Evolutionary conservation across 2,329 filamentous ascomycete species (phyloP), one percentile per base, ranked within the genome.

Genomic region (Penicillium sp.): DNA sequence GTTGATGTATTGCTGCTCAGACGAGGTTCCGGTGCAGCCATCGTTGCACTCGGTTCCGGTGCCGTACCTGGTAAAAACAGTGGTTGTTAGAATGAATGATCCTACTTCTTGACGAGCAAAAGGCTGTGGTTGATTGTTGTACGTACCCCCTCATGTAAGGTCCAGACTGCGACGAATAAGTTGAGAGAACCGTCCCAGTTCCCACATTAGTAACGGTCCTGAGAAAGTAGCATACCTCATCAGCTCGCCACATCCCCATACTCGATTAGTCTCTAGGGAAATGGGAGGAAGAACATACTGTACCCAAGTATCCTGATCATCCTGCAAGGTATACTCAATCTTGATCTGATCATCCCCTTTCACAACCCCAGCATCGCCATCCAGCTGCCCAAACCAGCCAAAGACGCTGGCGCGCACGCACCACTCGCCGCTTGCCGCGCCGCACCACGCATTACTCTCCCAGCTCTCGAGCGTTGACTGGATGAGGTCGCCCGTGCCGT

Each of bases 401-500:
- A 81, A 81, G 6, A 80, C 61, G 44, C 71, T 74, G n/a, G 76
- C 76, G 3, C 78, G 74, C 7, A 81, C 73, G 65, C 76, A 81
- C 77, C 77, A 81, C 66, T 81, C 70, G 6, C 75, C 77, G 2
- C 70, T 64, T 5, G 47, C 60, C 8, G 76, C 79, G 45, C 78
- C 78, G 62, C 79, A 81, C 78, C 78, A 81, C 15, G 66, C 65
- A 64, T 81, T 81, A 46, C 71, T 70, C 7, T 73, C 63, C 79
- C 77, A 81, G 21, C 72, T 74, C 64, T 82, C 78, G 5, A 81
- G 69, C 0, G 78, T 81, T 0, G 78, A 77, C 62, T 81, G 78
- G 50, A 81, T 67, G 17, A 81, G 69, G 54, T 81, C 75, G 1
- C 79, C 78, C 3, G 79, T 82, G 45, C 79, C 78, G 64, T 81